phyloP scores from a whole-genome alignment of 805 yeast species.

The Yarrowia yakushimensis region DNA sequence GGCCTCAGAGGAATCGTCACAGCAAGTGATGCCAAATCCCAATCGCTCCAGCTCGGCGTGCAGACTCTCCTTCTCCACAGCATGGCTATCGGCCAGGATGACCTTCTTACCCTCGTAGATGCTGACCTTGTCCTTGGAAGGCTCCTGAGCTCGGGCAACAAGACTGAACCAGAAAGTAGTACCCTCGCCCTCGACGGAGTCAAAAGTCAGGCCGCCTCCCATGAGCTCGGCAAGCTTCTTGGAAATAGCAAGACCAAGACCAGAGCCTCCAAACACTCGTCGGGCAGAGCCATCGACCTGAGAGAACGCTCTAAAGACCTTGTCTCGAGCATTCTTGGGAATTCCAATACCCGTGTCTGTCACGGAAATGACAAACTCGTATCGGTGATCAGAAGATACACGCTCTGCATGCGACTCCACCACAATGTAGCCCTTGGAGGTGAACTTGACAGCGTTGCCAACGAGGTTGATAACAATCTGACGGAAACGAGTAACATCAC shows the following conservation, averaged over 20 bases:
- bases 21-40: constrained; percentile 39
- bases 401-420: constrained; percentile 37
- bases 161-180: constrained; percentile 45
- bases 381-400: constrained; percentile 40
- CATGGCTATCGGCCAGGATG: constrained; percentile 39
- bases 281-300: constrained; percentile 56
- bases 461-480: constrained; percentile 51
- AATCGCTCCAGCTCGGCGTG: constrained; percentile 38
- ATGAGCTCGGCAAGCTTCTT: constrained; percentile 48
- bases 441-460: constrained; percentile 54
- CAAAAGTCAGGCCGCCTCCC: constrained; percentile 48
- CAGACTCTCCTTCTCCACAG: constrained; percentile 39
- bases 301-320: constrained; percentile 51
- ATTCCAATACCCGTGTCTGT: constrained; percentile 56
- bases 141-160: constrained; percentile 36
- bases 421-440: constrained; percentile 44
- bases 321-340: constrained; percentile 44
- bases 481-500: constrained; percentile 50
- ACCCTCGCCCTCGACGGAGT: constrained; percentile 47
- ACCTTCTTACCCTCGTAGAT: constrained; percentile 32
- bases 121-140: constrained; percentile 31
- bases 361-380: constrained; percentile 43
- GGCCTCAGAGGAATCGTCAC: constrained; percentile 31
- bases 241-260: constrained; percentile 49
- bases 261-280: constrained; percentile 52